Evolutionary conservation across 768 basidiomycete genomes (phyloP).

Genomic region (Leccinellum albellum): DNA sequence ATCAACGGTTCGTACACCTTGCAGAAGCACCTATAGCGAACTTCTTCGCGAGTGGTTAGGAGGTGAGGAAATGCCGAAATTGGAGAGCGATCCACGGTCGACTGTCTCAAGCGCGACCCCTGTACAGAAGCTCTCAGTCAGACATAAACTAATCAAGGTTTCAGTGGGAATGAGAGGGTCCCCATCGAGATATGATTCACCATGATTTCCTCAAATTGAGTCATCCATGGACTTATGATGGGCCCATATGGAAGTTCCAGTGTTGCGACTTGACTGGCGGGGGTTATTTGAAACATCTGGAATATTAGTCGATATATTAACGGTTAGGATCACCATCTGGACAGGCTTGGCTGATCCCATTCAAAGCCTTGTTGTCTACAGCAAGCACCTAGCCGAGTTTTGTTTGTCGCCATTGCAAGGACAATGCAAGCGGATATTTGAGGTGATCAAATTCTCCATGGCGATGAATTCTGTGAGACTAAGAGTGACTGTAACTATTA

Average conservation of each 20-base stretch:
- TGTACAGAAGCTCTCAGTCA: not conserved
- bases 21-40: not conserved
- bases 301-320: not conserved
- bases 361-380: not conserved
- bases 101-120: not conserved
- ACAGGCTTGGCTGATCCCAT: not conserved
- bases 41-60: not conserved
- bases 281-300: not conserved
- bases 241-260: not conserved
- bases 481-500: not conserved
- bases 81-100: not conserved
- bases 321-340: not conserved
- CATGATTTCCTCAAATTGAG: not conserved
- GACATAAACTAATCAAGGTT: not conserved
- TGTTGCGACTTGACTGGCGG: not conserved
- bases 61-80: not conserved
- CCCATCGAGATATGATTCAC: not conserved
- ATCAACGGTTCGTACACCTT: not conserved
- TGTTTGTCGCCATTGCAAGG: not conserved
- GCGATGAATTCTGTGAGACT: not conserved
- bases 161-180: not conserved
- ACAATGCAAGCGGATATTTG: not conserved
- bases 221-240: not conserved
- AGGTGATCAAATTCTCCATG: not conserved
- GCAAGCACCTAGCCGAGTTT: not conserved